Percentiles rank a stretch among this genome's conserved stretches.
phyloP scores from a whole-genome alignment of 768 basidiomycete genomes.

The Pulveroboletus sp. region DNA sequence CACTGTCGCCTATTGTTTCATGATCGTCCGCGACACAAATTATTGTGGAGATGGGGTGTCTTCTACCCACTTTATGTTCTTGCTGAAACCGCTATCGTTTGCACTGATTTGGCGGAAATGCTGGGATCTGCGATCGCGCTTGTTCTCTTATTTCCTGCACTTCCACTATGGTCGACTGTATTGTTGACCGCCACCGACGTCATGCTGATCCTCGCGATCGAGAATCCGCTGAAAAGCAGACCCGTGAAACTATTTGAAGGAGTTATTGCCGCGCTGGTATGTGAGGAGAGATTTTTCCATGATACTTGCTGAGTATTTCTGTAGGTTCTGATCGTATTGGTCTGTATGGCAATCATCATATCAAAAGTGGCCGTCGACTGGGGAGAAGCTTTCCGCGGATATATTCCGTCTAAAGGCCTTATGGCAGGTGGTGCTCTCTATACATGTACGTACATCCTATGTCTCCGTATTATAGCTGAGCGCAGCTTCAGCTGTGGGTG shows the following conservation, averaged over 20 bases:
- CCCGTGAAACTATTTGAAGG: constrained; percentile 69
- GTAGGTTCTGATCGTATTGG: constrained; percentile 65
- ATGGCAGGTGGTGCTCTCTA: constrained; percentile 57
- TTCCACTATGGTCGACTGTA: constrained; percentile 69
- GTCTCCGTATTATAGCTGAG: constrained; percentile 12
- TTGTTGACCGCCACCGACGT: constrained; percentile 68
- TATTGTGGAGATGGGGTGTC: constrained; percentile 52
- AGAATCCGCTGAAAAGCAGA: constrained; percentile 62
- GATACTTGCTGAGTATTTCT: not conserved
- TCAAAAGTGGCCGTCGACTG: constrained; percentile 67
- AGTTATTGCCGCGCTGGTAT: constrained; percentile 58
- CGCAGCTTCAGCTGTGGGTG: constrained; percentile 52
- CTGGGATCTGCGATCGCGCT: constrained; percentile 80
- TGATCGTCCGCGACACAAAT: constrained; percentile 56
- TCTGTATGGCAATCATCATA: constrained; percentile 77
- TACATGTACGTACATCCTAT: constrained; percentile 46
- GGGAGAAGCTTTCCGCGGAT: constrained; percentile 71
- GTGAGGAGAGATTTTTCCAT: constrained; percentile 10
- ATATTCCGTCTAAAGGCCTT: constrained; percentile 64
- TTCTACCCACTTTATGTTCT: constrained; percentile 64
- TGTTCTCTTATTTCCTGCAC: constrained; percentile 63
- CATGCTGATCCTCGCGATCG: constrained; percentile 62
- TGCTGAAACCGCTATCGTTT: constrained; percentile 68
- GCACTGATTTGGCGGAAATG: constrained; percentile 79
- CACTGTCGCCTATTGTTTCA: constrained; percentile 64